These are phyloP conservation scores for Stropharia rugosoannulata DNA, from an alignment of 768 basidiomycete genomes.

Conservation along the genomic window DNA sequence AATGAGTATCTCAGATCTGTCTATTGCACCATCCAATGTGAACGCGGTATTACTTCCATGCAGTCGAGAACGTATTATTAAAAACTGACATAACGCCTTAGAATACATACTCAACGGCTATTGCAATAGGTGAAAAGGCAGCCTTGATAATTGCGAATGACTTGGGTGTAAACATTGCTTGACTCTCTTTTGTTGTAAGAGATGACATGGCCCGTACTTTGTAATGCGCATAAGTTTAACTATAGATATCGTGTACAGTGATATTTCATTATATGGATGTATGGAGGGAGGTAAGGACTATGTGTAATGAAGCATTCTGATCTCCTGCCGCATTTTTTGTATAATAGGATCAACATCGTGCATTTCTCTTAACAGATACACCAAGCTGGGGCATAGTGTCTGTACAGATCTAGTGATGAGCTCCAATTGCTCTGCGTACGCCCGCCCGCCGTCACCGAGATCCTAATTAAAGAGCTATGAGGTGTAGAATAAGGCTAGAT, in stretches of 20 bases:
- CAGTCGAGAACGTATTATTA: constrained; percentile 22
- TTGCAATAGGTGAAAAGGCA: constrained; percentile 54
- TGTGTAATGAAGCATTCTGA: too few relatives aligned
- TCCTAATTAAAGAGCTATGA: not conserved
- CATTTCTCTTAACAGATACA: too few relatives aligned
- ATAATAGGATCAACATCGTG: too few relatives aligned
- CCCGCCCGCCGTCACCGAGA: not conserved
- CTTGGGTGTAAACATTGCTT: not conserved
- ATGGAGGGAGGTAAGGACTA: too few relatives aligned
- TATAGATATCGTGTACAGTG: not conserved
- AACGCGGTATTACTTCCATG: constrained; percentile 1
- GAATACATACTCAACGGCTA: constrained; percentile 33
- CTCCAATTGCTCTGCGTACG: not conserved
- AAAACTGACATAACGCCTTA: constrained; percentile 8
- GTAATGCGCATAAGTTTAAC: not conserved
- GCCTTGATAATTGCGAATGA: constrained; percentile 50
- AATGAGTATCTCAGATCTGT: too few relatives aligned
- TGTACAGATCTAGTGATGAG: too few relatives aligned
- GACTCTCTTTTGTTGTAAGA: not conserved
- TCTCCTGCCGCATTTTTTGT: too few relatives aligned
- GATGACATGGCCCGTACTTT: not conserved
- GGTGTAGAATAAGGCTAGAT: not conserved
- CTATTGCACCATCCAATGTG: not conserved
- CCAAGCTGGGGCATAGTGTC: too few relatives aligned
- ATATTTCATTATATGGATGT: too few relatives aligned